Base-by-base conservation (phyloP, 495 filamentous ascomycete genomes). In the Tetracladium setigerum region DNA sequence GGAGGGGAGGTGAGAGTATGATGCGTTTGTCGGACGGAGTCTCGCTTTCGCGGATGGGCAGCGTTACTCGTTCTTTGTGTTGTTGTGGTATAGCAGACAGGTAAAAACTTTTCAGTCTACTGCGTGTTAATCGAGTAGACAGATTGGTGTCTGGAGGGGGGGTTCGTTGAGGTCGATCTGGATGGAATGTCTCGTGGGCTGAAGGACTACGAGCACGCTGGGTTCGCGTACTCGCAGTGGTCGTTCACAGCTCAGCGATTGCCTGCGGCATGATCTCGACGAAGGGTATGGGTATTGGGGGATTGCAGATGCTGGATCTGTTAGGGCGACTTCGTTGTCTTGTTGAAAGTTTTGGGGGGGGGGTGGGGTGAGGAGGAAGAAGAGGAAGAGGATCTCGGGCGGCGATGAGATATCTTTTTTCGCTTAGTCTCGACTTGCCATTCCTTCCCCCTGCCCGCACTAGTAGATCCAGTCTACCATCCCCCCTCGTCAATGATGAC, bases 161-260 rank as follows among this genome's bases (percentile, higher is more conserved):
- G 79, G 82, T 85, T 86, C 80, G 84, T 91, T 84, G 83, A 84
- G 76, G 70, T 73, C 66, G 70, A 70, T 54, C 33, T 70, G 75
- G 68, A 72, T 81, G 77, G 75, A 81, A 76, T 66, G 64, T 71
- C 77, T 86, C 86, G 86, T 72, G 79, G 85, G 84, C 87, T 89
- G 86, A 78, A 82, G 81, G 83, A 78, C 79, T 77, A 74, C 77
- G 72, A 72, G 72, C 70, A 70, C 60, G 65, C 58, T 65, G 54
- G 51, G 60, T 39, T 51, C 38, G 46, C 65, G 58, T 63, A 66
- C 73, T 82, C 81, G 80, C 83, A 90, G 87, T 80, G 83, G 79
- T 77, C 71, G 72, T 86, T 89, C 86, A 94, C 84, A 94, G 87
- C 86, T 84, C 86, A 88, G 81, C 86, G 85, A 87, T 77, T 70